Evolutionary conservation across 202 grass and related monocot genomes (phyloP), one percentile per base, ranked within the genome.

Genomic region (Digitaria exilis): DNA sequence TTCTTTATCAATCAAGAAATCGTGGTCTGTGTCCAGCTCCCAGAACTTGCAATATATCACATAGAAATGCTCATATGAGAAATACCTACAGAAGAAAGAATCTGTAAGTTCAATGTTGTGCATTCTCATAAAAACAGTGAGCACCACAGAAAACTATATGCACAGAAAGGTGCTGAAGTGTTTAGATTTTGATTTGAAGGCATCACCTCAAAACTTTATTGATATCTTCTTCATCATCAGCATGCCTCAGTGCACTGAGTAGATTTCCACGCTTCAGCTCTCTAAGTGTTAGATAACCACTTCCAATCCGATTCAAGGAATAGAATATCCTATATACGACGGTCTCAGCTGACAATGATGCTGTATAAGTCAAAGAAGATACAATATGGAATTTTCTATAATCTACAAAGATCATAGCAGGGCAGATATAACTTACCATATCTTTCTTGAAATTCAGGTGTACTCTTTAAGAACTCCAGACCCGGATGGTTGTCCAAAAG

Each of bases 21-120:
- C 91, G 21, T 96, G 97, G 82, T 99, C 93, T 65, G 93, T 94
- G 84, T 99, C 97, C 35, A 99, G 91, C 76, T 99, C 97, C 93
- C 97, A 99, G 82, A 99, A 96, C 79, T 91, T 93, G 86, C 93
- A 99, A 45, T 99, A 96, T 90, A 99, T 96, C 60, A 99, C 97
- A 76, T 96, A 99, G 76, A 99, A 99, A 80, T 99, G 97, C 84
- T 96, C 97, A 70, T 96, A 99, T 3, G 97, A 96, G 42, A 99
- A 99, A 72, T 99, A 99, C 72, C 97, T 99, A 62, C 50, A 88
- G 30, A 65, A 70, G 39, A 85, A 75, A 75, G 37, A 85, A 83
- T 4, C 41, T 66, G 51, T 61, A 84, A 34, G 37, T 26, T 83
- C 45, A 70, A 69, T 69, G 75, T 28, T 57, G 6, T 26, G 19